Evolutionary conservation across 2,329 filamentous ascomycete species (phyloP), one percentile per base, ranked within the genome.

Genomic region (Fusarium sp.): DNA sequence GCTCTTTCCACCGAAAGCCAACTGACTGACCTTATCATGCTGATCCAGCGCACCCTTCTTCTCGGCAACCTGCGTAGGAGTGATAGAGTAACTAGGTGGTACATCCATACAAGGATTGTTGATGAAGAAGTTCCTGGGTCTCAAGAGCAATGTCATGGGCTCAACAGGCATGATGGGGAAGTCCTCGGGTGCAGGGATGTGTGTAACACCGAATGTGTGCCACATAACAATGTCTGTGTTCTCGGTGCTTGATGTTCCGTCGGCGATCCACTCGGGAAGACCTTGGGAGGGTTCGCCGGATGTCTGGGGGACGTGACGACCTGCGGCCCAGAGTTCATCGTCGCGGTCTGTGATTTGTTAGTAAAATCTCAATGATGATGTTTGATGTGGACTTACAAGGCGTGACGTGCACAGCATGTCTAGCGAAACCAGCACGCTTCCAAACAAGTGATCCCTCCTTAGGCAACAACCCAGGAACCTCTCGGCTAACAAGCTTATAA

Each of bases 151-250:
- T 2, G 89, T 93, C 87, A 97, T 94, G 1, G 93, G 92, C 83
- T 94, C 92, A 1, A 88, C 92, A 0, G 94, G 94, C 94, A 97
- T 97, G 73, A 97, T 86, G 30, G 94, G 94, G 83, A 93, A 97
- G 80, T 97, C 94, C 78, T 98, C 94, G 0, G 94, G 94, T 0
- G 92, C 84, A 0, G 94, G 94, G 84, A 97, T 95, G 78, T 97
- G 94, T 1, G 92, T 95, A 38, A 97, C 85, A 38, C 94, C 94
- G 76, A 97, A 98, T 0, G 94, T 97, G 82, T 97, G 94, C 94
- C 94, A 98, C 18, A 97, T 87, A 2, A 98, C 94, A 30, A 97
- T 83, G 78, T 98, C 93, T 1, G 90, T 92, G 83, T 97, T 92
- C 58, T 92, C 92, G 71, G 97, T 90, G 27, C 84, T 87, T 61